Evolutionary conservation across 495 filamentous ascomycete species (phyloP).

Genomic region (Astrocystis sublimbata): DNA sequence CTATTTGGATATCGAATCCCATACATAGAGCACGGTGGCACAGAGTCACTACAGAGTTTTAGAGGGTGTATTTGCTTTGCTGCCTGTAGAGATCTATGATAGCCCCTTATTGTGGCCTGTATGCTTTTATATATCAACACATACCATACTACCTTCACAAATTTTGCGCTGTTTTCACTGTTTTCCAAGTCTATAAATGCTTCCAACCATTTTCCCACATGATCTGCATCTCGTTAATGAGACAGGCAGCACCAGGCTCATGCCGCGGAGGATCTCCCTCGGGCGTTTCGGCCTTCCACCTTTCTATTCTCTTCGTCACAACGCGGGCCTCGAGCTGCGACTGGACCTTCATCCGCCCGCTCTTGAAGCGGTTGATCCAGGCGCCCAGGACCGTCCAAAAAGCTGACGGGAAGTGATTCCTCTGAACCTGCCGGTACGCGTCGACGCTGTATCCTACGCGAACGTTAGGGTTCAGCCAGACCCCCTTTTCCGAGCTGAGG

Average conservation of each 20-base stretch:
- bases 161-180: background rate
- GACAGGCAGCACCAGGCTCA: slow-evolving; percentile 63
- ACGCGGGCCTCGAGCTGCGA: slow-evolving; percentile 39
- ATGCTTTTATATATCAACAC: background rate
- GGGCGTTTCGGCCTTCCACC: slow-evolving; percentile 41
- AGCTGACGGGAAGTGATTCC: slow-evolving; percentile 32
- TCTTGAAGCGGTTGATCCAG: slow-evolving; percentile 61
- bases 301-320: slow-evolving; percentile 43
- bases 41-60: background rate
- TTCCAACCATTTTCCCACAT: slow-evolving; percentile 73
- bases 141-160: background rate
- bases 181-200: slow-evolving; percentile 56
- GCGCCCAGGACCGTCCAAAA: slow-evolving; percentile 33
- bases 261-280: slow-evolving; percentile 34
- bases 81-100: background rate
- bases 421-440: slow-evolving; percentile 59
- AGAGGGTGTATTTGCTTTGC: slow-evolving; percentile 1
- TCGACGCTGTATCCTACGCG: slow-evolving; percentile 67
- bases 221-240: slow-evolving; percentile 86
- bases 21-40: background rate
- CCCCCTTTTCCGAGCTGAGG: slow-evolving; percentile 52
- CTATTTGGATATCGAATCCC: background rate
- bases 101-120: background rate
- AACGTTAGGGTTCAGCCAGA: slow-evolving; percentile 77
- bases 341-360: slow-evolving; percentile 48